Evolutionary conservation across 306 rosid genomes (phyloP).

Genomic region (Cicer arietinum): DNA sequence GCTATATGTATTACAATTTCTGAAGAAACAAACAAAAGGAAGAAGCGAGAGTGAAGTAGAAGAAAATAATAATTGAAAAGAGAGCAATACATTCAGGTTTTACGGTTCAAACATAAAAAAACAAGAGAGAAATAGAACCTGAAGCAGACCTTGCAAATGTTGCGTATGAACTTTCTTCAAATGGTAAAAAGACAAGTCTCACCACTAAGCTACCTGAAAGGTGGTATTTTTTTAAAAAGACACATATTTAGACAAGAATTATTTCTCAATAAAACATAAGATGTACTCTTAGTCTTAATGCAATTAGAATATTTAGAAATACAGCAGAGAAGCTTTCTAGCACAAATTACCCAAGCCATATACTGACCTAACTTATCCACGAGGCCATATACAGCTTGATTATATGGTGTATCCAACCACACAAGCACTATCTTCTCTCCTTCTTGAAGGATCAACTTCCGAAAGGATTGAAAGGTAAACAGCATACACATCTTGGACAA

Average conservation of each 20-base stretch:
- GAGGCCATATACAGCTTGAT: conserved; percentile 92
- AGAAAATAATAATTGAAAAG: conserved; percentile 6
- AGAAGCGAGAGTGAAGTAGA: conserved; percentile 8
- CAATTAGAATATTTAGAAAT: conserved; percentile 28
- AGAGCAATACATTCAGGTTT: conserved; percentile 20
- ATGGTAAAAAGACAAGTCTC: conserved; percentile 91
- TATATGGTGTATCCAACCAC: conserved; percentile 90
- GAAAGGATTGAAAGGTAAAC: conserved; percentile 82
- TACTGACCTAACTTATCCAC: conserved; percentile 86
- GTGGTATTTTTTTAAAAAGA: conserved; percentile 26
- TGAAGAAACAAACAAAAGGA: conserved; percentile 17
- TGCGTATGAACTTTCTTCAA: conserved; percentile 90
- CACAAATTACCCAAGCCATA: conserved; percentile 37
- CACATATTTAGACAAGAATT: conserved; percentile 27
- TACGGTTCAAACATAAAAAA: conserved; percentile 29
- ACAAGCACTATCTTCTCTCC: conserved; percentile 97
- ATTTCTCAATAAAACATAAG: conserved; percentile 24
- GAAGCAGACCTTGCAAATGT: conserved; percentile 98
- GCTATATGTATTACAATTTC: conserved; percentile 18
- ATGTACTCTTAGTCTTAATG: not conserved
- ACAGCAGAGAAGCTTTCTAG: conserved; percentile 32
- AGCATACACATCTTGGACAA: conserved; percentile 83
- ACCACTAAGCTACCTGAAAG: conserved; percentile 95
- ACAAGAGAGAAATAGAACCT: conserved; percentile 74
- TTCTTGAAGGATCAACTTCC: conserved; percentile 95